Base-by-base conservation (phyloP, 495 filamentous ascomycete genomes). In the Aspergillus panamensis region DNA sequence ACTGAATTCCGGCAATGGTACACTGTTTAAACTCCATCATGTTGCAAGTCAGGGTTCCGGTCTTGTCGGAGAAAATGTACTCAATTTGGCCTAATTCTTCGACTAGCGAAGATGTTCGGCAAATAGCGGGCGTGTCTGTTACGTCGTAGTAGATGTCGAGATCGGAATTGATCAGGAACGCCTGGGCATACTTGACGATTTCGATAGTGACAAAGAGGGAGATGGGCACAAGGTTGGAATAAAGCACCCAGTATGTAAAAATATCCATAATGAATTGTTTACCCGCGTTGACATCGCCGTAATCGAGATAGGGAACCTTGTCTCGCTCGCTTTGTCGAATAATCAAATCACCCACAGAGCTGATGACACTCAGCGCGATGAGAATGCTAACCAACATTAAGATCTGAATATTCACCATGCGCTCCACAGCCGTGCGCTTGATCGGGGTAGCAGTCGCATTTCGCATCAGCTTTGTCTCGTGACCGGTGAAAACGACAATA, bases 31-130 rank as follows among this genome's bases (percentile, higher is more conserved):
- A 99, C 71, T 97, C 95, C 95, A 99, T 99, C 83, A 88, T 85
- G 71, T 99, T 99, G 75, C 92, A 96, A 25, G 95, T 99, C 64
- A 99, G 75, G n/a, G 95, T 99, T 33, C 95, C 95, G 7, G 95
- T 99, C 77, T 99, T 98, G 73, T 99, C 95, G 3, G 92, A 96
- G 71, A 99, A 99, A 51, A 97, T 93, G 66, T 94, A 99, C 65
- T 97, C 94, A 57, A 99, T 94, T 80, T 97, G 96, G 45, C 95
- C 95, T 25, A 99, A 74, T 69, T 99, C 95, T 74, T 99, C 95
- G 9, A 99, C 95, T 62, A 99, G 78, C 63, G 91, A 96, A 0
- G 92, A 96, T 2, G 95, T 99, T 37, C 95, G 84, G 73, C 95
- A 99, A 56, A 92, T 93, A 1, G 94, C 92, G 17, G 95, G 91